phyloP scores from a whole-genome alignment of 495 filamentous ascomycete species.

The Aspergillus carlsbadensis region DNA sequence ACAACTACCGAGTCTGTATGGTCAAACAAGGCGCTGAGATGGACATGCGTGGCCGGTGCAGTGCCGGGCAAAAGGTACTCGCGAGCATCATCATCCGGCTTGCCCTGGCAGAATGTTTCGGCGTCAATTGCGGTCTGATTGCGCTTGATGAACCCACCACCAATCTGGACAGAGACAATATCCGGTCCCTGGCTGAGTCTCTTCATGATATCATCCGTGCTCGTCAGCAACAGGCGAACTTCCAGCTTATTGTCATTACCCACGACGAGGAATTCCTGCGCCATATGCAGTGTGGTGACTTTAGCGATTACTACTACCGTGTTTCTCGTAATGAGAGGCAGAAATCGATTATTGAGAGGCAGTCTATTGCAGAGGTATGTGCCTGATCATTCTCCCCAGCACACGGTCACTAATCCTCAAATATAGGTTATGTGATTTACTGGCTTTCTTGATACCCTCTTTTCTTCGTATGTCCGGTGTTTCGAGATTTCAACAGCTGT shows the following conservation, averaged over 20 bases:
- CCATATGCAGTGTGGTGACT: conserved; percentile 92
- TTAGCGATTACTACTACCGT: conserved; percentile 86
- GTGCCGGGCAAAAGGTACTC: conserved; percentile 92
- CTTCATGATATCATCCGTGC: conserved; percentile 85
- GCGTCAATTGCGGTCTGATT: conserved; percentile 92
- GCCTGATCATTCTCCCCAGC: not conserved
- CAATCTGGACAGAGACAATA: conserved; percentile 94
- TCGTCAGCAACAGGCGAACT: conserved; percentile 83
- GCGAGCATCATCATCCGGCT: conserved; percentile 97
- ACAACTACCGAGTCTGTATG: conserved; percentile 99
- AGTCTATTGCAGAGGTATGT: conserved; percentile 61
- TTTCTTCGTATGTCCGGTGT: too few relatives aligned
- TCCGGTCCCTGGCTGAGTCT: conserved; percentile 78
- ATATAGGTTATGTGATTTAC: conserved; percentile 4
- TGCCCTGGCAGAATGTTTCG: conserved; percentile 95
- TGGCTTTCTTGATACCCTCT: too few relatives aligned
- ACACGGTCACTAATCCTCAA: not conserved
- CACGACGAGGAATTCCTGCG: conserved; percentile 97
- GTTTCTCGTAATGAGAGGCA: conserved; percentile 81
- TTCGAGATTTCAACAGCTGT: too few relatives aligned
- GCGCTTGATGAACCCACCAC: conserved; percentile 98
- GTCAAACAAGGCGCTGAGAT: conserved; percentile 95
- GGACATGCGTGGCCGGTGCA: conserved; percentile 99
- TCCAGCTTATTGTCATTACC: conserved; percentile 98
- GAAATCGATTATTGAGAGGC: conserved; percentile 79